Percentiles rank a stretch among this genome's conserved stretches.
Conservation (phyloP, 768 basidiomycete species). For the Mycena chlorophos region DNA sequence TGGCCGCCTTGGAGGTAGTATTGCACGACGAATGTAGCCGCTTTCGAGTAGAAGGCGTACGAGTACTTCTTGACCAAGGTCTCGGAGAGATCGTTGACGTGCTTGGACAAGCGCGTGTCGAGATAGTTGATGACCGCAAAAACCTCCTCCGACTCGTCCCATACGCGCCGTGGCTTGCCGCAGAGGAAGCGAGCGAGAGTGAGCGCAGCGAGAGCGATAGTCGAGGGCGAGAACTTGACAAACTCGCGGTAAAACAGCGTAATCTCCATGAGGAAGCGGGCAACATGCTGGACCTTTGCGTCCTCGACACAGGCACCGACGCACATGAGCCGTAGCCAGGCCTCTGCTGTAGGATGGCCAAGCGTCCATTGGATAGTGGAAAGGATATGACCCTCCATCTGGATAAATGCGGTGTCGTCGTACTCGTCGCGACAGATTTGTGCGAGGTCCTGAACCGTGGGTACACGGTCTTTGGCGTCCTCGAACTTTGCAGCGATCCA, state of each 20-base stretch:
- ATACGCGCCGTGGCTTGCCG: conserved; percentile 71
- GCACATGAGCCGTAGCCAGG: conserved; percentile 88
- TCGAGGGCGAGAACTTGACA: conserved; percentile 79
- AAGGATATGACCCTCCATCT: conserved; percentile 98
- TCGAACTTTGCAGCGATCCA: conserved; percentile 99
- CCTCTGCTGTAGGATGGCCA: conserved; percentile 97
- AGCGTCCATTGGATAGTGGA: conserved; percentile 95
- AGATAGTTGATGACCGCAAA: conserved; percentile 82
- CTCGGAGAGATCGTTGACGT: conserved; percentile 91
- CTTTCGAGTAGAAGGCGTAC: conserved; percentile 94
- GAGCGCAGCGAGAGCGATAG: conserved; percentile 87
- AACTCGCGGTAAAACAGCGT: conserved; percentile 98
- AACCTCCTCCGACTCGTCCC: conserved; percentile 84
- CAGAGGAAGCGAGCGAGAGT: conserved; percentile 88
- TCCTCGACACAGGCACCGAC: conserved; percentile 79
- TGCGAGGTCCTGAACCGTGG: conserved; percentile 90
- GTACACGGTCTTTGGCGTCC: conserved; percentile 97
- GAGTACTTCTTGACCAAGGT: conserved; percentile 99
- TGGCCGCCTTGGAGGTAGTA: conserved; percentile 90
- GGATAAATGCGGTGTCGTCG: conserved; percentile 95
- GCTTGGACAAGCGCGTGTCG: conserved; percentile 82
- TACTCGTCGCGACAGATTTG: conserved; percentile 97
- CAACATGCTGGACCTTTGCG: conserved; percentile 88
- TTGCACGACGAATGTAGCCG: conserved; percentile 89
- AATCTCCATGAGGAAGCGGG: conserved; percentile 98